Evolutionary conservation across 768 basidiomycete genomes (phyloP), one percentile per base, ranked within the genome.

Genomic region (Boletus insuetus): DNA sequence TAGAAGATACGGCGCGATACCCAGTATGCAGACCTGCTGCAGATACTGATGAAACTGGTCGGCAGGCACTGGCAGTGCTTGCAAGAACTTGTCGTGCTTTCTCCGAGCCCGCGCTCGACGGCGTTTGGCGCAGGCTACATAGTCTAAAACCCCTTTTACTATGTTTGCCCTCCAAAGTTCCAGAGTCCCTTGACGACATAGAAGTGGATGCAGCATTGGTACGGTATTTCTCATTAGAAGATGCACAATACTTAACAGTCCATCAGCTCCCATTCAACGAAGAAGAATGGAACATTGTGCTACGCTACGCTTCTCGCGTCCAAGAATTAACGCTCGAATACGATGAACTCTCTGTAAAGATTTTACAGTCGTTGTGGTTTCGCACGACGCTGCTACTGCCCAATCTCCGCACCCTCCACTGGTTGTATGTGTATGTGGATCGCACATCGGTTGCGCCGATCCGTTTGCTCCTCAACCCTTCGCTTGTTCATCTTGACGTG

Each of bases 61-160:
- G 39, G 11, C 29, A n/a, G 19, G 45, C 60, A 6, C 46, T 62
- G 24, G 52, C 49, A 1, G 55, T 20, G 16, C 56, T 62, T 26
- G 55, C 60, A 39, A 53, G 55, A 37, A 61, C 60, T 19, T 55
- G 61, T 42, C 56, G 50, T 19, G 32, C 53, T 6, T 31, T 63
- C 32, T 58, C 56, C 26, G 48, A 62, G n/a, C 47, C 47, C 26
- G 62, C 62, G 9, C 58, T 63, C 17, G 47, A 60, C n/a, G 47
- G 40, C 13, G 31, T 63, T 31, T 63, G 58, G 61, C 6, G 19
- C 24, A 63, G 43, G 35, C 34, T 63, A 10, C 3, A 59, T 37
- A 46, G 45, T 19, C 46, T 63, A 10, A 2, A 22, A 11, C 60
- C 61, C 0, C 45, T 62, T 24, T 8, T 39, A 14, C 38, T 13